Base-by-base conservation (phyloP, 106 monocot genomes). In the Allium sativum region DNA sequence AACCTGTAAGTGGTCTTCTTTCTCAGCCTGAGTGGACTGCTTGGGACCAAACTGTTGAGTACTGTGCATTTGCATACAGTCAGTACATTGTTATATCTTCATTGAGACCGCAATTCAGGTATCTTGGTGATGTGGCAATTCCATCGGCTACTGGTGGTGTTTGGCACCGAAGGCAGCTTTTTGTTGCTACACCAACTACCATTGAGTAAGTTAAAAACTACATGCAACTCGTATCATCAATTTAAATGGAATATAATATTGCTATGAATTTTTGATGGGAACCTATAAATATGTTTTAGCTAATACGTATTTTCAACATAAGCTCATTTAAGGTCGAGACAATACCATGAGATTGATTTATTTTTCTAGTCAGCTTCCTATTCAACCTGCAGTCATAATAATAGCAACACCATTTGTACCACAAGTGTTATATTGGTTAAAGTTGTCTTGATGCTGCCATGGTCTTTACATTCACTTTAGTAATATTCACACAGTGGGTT, bases 1-100 rank as follows among this genome's bases (percentile, higher is more conserved):
- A 91, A 74, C 76, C 96, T 57, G 91, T 96, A 40, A 82, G 96
- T 41, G 87, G 91, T 47, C 87, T 96, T 67, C 70, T 96, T 65
- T 75, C 87, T 12, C 96, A 96, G 70, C 96, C 96, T 21, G 96
- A 96, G 81, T 96, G 96, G 96, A 78, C 87, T 59, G 96, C 91
- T 52, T 96, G 96, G 96, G 96, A 96, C 70, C 87, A 91, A 68
- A 96, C 96, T 40, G 96, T 96, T 59, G 96, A 96, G 76, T 96
- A 91, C 63, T 96, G 96, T 87, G 96, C 96, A 51, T 96, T 96
- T 76, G 96, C 84, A 21, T 96, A 96, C 61, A 72, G 87, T 51
- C 96, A 96, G 22, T 84, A 96, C 64, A 96, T 96, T 65, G 91
- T 96, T 40, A 91, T 96, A 66, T 76, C 91, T 51, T 96, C 91